A percentile compares a stretch with the other conserved stretches of the same genome.
Conservation (phyloP, 1,284 basidiomycete genomes). For the Heliocybe sulcata region DNA sequence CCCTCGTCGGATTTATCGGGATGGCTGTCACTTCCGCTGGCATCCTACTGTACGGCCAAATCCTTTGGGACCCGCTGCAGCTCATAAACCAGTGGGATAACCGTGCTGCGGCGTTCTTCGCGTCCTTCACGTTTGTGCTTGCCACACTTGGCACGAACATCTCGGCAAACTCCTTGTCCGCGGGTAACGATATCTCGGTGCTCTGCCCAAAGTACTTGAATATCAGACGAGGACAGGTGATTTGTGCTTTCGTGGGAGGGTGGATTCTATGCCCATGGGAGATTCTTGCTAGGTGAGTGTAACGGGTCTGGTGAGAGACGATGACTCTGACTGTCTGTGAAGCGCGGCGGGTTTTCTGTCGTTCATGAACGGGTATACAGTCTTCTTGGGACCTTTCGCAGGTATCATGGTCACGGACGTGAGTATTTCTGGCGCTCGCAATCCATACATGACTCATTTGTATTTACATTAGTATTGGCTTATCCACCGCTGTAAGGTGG, state of each 20-base stretch:
- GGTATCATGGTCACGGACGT: slow-evolving; percentile 72
- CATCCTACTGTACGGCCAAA: slow-evolving; percentile 50
- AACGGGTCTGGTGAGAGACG: slow-evolving; percentile 9
- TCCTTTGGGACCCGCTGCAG: slow-evolving; percentile 40
- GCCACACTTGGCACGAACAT: slow-evolving; percentile 72
- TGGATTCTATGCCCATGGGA: slow-evolving; percentile 53
- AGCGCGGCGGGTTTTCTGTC: slow-evolving; percentile 40
- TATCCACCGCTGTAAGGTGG: slow-evolving; percentile 52
- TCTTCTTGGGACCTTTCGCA: slow-evolving; percentile 69
- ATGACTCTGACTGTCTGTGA: not conserved
- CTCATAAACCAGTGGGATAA: slow-evolving; percentile 69
- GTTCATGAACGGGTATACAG: slow-evolving; percentile 66
- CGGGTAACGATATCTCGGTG: slow-evolving; percentile 73
- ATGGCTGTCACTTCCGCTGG: slow-evolving; percentile 68
- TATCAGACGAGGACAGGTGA: slow-evolving; percentile 66
- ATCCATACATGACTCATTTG: not conserved
- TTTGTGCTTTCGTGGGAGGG: slow-evolving; percentile 67
- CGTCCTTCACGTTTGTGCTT: slow-evolving; percentile 58
- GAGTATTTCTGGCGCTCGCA: slow-evolving; percentile 15
- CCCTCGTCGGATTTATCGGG: slow-evolving; percentile 45
- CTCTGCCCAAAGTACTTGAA: slow-evolving; percentile 66
- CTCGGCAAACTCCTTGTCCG: slow-evolving; percentile 68
- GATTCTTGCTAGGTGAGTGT: slow-evolving; percentile 35
- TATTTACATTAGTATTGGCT: slow-evolving; percentile 49
- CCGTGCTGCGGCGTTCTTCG: slow-evolving; percentile 75